Conservation (phyloP, 2,329 filamentous ascomycete genomes). For the Penicillium sp. region DNA sequence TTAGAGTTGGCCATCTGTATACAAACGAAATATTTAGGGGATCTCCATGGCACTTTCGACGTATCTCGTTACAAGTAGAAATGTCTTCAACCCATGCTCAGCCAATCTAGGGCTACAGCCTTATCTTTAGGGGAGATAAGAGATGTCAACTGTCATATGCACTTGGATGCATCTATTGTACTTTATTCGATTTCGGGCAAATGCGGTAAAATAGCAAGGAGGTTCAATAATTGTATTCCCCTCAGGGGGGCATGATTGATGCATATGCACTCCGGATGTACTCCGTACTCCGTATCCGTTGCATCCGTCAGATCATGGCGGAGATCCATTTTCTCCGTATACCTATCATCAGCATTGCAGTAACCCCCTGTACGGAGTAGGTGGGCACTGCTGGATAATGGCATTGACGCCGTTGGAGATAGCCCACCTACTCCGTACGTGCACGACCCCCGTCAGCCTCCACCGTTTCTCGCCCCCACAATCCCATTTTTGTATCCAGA, state of each 20-base stretch:
- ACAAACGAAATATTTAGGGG: neutral
- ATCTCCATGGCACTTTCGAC: too few species aligned
- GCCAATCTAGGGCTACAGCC: conserved; percentile 4
- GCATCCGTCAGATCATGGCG: neutral
- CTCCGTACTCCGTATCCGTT: neutral
- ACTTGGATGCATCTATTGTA: neutral
- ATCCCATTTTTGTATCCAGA: neutral
- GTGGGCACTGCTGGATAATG: neutral
- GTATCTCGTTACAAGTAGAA: neutral
- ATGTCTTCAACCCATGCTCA: neutral
- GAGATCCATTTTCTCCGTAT: neutral
- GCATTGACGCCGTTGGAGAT: neutral
- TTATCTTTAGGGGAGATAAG: conserved; percentile 6
- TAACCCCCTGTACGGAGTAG: neutral
- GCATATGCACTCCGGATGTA: neutral
- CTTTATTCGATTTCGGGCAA: neutral
- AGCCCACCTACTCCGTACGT: neutral
- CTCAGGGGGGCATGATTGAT: neutral
- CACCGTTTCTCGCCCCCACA: neutral
- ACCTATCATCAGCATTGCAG: neutral
- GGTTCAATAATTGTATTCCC: conserved; percentile 1
- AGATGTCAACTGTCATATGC: neutral
- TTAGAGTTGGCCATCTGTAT: neutral
- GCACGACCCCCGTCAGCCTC: neutral
- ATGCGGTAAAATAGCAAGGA: neutral